These are phyloP conservation scores for Pseudomonodictys pantanalensis DNA, from an alignment of 495 filamentous ascomycete genomes.

Conservation along the genomic window DNA sequence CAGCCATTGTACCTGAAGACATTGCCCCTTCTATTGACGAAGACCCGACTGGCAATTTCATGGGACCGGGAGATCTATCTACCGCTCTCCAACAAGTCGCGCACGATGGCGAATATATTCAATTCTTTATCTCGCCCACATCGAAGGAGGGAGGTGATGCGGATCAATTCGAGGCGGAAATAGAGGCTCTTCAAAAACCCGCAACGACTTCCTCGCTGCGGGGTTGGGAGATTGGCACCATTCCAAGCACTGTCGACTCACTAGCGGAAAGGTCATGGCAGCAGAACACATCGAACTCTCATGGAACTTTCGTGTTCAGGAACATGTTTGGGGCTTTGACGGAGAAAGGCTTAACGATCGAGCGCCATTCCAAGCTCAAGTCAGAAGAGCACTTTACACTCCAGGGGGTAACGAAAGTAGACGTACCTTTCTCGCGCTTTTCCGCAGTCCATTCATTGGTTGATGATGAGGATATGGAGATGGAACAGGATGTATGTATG, in stretches of 20 bases:
- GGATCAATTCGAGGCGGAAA: not conserved
- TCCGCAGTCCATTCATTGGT: not conserved
- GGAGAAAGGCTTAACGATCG: constrained; percentile 24
- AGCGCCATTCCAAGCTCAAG: not conserved
- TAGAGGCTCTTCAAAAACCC: not conserved
- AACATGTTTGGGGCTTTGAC: constrained; percentile 27
- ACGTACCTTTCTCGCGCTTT: constrained; percentile 31
- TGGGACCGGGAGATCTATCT: constrained; percentile 12
- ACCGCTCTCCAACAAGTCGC: constrained; percentile 27
- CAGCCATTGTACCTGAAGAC: not conserved
- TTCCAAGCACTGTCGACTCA: constrained; percentile 28
- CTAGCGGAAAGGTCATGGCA: constrained; percentile 4
- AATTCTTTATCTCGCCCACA: constrained; percentile 27
- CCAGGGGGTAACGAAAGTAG: constrained; percentile 13
- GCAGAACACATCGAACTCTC: not conserved
- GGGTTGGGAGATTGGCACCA: constrained; percentile 19
- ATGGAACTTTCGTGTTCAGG: constrained; percentile 6
- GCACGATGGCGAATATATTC: constrained; percentile 28
- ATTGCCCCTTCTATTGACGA: not conserved
- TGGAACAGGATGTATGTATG: not conserved
- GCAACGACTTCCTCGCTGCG: not conserved
- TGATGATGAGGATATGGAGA: not conserved
- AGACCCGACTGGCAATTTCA: not conserved
- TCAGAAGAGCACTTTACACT: not conserved
- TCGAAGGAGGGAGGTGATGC: not conserved